phyloP scores from a whole-genome alignment of 441 rosid genomes.

The Manihot esculenta region DNA sequence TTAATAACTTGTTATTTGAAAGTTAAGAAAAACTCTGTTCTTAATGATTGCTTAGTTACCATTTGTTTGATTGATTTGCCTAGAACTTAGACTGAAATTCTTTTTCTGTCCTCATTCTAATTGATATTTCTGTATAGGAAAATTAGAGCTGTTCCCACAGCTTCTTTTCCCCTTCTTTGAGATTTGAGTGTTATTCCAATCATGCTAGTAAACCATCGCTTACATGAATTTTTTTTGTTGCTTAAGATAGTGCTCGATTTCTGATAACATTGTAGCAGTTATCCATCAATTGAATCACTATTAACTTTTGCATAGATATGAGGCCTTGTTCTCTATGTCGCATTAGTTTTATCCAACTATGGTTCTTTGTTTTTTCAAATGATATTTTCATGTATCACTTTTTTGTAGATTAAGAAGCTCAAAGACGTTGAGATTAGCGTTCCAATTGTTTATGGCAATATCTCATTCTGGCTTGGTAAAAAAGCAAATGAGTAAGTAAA shows the following conservation, averaged over 20 bases:
- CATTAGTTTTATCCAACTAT: not conserved
- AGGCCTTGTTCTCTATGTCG: too few relatives aligned
- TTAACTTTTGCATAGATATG: not conserved
- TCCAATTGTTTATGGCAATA: conserved; percentile 81
- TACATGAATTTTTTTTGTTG: not conserved
- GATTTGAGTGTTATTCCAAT: not conserved
- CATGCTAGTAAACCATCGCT: not conserved
- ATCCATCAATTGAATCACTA: not conserved
- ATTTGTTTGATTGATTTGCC: not conserved
- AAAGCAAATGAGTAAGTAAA: conserved; percentile 79
- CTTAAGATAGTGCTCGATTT: not conserved
- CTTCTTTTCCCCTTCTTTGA: not conserved
- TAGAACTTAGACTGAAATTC: not conserved
- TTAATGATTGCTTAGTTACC: not conserved
- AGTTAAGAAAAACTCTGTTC: not conserved
- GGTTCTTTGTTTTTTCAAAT: not conserved
- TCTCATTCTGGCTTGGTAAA: conserved; percentile 81
- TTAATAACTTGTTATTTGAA: not conserved
- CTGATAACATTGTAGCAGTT: not conserved
- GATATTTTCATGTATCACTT: not conserved
- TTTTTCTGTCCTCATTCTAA: not conserved
- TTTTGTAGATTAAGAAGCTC: conserved; percentile 52
- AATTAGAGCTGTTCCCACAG: not conserved
- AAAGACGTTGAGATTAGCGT: conserved; percentile 69
- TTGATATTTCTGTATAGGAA: not conserved